These are phyloP conservation scores for Nothophoma quercina DNA, from an alignment of 2,329 filamentous ascomycete genomes.

Conservation along the genomic window DNA sequence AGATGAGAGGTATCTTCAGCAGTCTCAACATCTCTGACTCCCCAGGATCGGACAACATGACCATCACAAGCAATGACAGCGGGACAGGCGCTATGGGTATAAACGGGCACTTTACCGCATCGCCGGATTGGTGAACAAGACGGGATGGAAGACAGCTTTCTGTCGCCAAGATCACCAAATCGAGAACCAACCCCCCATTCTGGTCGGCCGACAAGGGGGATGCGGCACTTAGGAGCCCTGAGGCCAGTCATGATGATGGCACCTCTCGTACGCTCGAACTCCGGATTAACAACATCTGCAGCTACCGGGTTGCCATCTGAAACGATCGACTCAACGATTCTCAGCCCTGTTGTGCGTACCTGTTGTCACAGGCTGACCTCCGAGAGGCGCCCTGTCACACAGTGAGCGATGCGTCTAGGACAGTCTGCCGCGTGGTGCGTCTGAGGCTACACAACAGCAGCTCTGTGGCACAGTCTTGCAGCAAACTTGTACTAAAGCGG, in stretches of 20 bases:
- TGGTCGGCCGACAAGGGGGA: neutral
- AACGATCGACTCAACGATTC: constrained; percentile 26
- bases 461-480: constrained; percentile 23
- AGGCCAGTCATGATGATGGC: neutral
- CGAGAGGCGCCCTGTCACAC: constrained; percentile 39
- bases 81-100: constrained; percentile 1
- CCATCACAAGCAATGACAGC: constrained; percentile 34
- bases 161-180: neutral
- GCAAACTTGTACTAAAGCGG: constrained; percentile 25
- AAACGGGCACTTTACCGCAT: neutral
- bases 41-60: constrained; percentile 39
- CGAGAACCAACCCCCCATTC: neutral
- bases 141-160: neutral
- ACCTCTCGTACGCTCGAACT: neutral
- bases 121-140: constrained; percentile 10
- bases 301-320: constrained; percentile 16
- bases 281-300: constrained; percentile 18
- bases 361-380: constrained; percentile 24
- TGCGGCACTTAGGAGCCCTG: neutral
- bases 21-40: constrained; percentile 49
- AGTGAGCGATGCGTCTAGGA: constrained; percentile 30
- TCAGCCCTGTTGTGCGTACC: constrained; percentile 29
- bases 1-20: constrained; percentile 74
- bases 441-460: constrained; percentile 21
- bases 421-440: constrained; percentile 30